Evolutionary conservation across 2,329 filamentous ascomycete genomes (phyloP), one percentile per base, ranked within the genome.

Genomic region (Magnaporthiopsis rhizophila): DNA sequence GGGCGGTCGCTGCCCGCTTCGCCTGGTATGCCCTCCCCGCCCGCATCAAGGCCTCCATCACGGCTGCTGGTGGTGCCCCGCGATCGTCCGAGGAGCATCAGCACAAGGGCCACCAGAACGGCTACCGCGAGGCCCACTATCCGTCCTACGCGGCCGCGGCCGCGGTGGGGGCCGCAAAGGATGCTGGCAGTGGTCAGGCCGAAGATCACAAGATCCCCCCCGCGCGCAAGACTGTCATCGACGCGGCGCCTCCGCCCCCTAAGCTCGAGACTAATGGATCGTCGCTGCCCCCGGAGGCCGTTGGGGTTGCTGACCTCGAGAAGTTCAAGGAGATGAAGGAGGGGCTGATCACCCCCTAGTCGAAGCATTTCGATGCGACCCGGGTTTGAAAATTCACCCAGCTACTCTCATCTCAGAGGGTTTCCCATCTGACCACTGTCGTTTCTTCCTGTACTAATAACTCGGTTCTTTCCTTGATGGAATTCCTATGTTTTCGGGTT

Each of bases 1-100:
- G 63, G 63, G 63, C 26, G 24, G 58, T 61, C 21, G 63, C 45
- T 12, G 50, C 59, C 2, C 59, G 50, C 4, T 58, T 64, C 58
- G 63, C 45, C 50, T 63, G 53, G 53, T 45, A 18, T 56, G 56
- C 56, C n/a, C 62, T 63, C 18, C 62, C 62, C 62, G 28, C 34
- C 4, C 12, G n/a, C 21, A n/a, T 63, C 28, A 59, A 45, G 62
- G 28, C 32, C 13, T 58, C 57, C 24, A 38, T 63, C 62, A 58
- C 56, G 28, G 11, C 28, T 18, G 30, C 30, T 30, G 30, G 30
- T 30, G 30, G 26, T 24, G 36, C 26, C 50, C 15, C n/a, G 50
- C 34, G 26, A 50, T 18, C 18, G 61, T 34, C 30, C 45, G 24
- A 34, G 5, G 30, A 61, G 34, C 45, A 62, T 26, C n/a, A 24